Conservation (phyloP, 768 basidiomycete species). For the Suillus alpinus region DNA sequence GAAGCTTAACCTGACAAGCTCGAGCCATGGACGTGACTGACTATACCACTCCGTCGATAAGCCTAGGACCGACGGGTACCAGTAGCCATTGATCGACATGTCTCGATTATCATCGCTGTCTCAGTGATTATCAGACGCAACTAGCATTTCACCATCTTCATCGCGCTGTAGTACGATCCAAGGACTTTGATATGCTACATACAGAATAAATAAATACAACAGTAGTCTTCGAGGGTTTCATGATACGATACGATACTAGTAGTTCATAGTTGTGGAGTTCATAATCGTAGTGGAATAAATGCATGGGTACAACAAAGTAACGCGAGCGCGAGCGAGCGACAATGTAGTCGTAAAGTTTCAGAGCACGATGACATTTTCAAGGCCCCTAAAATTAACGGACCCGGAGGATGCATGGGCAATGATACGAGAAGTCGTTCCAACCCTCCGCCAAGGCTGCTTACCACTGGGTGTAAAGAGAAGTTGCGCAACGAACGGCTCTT, state of each 20-base stretch:
- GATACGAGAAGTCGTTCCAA: background rate
- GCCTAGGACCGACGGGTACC: too few relatives aligned
- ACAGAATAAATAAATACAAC: too few relatives aligned
- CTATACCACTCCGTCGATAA: too few relatives aligned
- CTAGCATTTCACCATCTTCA: background rate
- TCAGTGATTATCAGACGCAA: too few relatives aligned
- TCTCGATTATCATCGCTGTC: too few relatives aligned
- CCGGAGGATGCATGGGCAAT: background rate
- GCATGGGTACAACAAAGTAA: background rate
- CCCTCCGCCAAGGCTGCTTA: background rate
- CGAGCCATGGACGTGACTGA: too few relatives aligned
- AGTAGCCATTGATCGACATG: too few relatives aligned
- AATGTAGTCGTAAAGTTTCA: background rate
- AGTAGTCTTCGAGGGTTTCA: too few relatives aligned
- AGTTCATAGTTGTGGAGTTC: background rate
- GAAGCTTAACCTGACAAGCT: too few relatives aligned
- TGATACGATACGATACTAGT: background rate
- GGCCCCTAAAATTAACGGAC: background rate
- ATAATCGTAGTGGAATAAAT: background rate
- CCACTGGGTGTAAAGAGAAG: background rate
- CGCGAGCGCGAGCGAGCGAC: background rate
- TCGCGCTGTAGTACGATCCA: background rate
- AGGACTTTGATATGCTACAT: background rate
- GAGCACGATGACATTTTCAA: background rate
- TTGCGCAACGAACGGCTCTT: slow-evolving; percentile 6